A percentile compares a stretch with the other conserved stretches of the same genome.
These are phyloP conservation scores for Colletotrichum sansevieriae DNA, from an alignment of 2,329 filamentous ascomycete genomes.

Conservation along the genomic window DNA sequence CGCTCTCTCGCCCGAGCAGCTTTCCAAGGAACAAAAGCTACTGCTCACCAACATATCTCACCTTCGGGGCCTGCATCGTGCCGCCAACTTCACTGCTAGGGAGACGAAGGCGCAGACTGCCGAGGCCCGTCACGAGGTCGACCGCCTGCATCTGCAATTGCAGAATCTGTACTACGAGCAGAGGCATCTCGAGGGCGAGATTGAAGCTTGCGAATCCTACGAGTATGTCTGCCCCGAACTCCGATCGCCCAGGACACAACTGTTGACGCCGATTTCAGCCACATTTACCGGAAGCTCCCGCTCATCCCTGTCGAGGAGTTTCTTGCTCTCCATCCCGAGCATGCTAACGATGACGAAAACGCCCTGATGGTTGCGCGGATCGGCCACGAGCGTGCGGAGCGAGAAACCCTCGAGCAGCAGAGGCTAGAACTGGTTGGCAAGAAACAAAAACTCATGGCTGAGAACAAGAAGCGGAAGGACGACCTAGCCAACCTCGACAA, in stretches of 20 bases:
- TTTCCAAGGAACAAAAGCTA: constrained; percentile 83
- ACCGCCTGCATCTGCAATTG: constrained; percentile 89
- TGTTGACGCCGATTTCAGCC: constrained; percentile 62
- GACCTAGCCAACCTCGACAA: constrained; percentile 92
- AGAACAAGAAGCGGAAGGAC: constrained; percentile 93
- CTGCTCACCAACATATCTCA: constrained; percentile 84
- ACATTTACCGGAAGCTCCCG: constrained; percentile 89
- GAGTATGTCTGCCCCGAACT: constrained; percentile 73
- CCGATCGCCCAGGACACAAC: constrained; percentile 30
- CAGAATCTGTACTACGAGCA: constrained; percentile 99
- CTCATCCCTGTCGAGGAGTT: constrained; percentile 89
- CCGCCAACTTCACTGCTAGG: constrained; percentile 83
- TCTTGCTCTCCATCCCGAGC: constrained; percentile 79
- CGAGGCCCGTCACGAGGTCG: constrained; percentile 90
- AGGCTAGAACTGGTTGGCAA: constrained; percentile 80
- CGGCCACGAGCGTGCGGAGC: constrained; percentile 87
- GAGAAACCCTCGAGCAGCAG: constrained; percentile 87
- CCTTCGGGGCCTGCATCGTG: constrained; percentile 85
- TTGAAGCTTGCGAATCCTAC: constrained; percentile 89
- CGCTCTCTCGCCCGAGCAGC: constrained; percentile 60
- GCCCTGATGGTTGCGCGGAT: constrained; percentile 91
- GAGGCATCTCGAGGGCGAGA: constrained; percentile 89
- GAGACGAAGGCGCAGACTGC: constrained; percentile 89
- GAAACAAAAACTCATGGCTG: constrained; percentile 72
- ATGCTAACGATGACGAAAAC: constrained; percentile 79